A percentile compares a stretch with the other conserved stretches of the same genome.
These are phyloP conservation scores for Hibiscus trionum DNA, from an alignment of 345 rosid species.

Conservation along the genomic window DNA sequence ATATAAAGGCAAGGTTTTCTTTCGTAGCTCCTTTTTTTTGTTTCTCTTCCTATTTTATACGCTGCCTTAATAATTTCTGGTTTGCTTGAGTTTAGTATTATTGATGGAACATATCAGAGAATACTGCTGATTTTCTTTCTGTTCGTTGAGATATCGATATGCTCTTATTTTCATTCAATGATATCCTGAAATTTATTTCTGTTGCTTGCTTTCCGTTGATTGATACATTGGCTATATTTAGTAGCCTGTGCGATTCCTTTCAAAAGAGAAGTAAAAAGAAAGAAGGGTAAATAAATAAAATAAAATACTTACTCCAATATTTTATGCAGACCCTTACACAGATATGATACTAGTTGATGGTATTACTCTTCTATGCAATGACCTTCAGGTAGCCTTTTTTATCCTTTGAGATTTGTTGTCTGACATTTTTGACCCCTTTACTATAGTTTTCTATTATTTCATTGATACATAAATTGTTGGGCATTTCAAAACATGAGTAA, in stretches of 20 bases:
- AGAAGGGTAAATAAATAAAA: background rate
- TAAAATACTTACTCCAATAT: background rate
- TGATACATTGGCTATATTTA: background rate
- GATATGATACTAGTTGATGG: constrained; percentile 78
- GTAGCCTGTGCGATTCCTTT: background rate
- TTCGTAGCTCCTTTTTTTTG: background rate
- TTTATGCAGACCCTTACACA: constrained; percentile 46
- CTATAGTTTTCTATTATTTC: constrained; percentile 12
- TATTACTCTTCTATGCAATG: constrained; percentile 64
- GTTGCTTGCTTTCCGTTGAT: background rate
- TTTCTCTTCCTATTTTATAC: background rate
- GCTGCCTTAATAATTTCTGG: background rate
- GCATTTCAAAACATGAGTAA: background rate
- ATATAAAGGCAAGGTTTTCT: constrained; percentile 63
- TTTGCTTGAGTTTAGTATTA: background rate
- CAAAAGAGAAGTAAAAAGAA: background rate
- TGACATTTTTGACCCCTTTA: background rate
- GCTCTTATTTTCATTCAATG: background rate
- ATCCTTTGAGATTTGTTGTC: background rate
- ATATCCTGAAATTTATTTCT: background rate
- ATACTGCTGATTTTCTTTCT: background rate
- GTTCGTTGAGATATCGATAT: background rate
- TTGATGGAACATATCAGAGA: background rate
- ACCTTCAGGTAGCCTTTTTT: constrained; percentile 48
- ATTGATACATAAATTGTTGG: background rate